Evolutionary conservation across 2,329 filamentous ascomycete species (phyloP), one percentile per base, ranked within the genome.

Genomic region (Daldinia sp.): DNA sequence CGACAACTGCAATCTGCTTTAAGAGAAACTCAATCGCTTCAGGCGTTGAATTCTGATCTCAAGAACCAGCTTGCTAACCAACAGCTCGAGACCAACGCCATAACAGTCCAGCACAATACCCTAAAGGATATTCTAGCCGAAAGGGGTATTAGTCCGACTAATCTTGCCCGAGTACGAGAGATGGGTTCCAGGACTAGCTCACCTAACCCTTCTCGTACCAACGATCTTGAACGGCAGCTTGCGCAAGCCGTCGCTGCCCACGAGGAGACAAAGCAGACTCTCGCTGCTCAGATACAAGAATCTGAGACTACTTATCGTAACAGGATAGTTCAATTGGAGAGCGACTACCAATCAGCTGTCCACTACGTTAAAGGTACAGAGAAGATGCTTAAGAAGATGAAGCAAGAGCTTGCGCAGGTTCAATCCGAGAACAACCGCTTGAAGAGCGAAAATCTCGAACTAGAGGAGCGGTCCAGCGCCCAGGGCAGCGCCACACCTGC

Each of bases 301-400:
- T 91, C 93, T n/a, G 95, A 97, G 78, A 87, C 89, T 62, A 88
- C 92, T 53, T 98, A 97, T 82, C 92, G 94, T 69, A 94, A 98
- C 79, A 98, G 98, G 80, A 86, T 99, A 59, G 89, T 93, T 66
- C 94, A 97, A 78, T 89, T 99, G 35, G 94, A 98, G 81, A 97
- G 94, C 78, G 96, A 99, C 79, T 98, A 99, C 79, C 94, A 98
- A 80, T 97, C 96, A 46, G 95, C 96, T 15, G 94, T 98, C 56
- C 96, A 98, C 80, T 99, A 99, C 77, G 93, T 99, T 73, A 97
- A 97, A 81, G 96, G 96, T 65, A 98, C 96, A 1, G 96, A 99
- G 81, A 98, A 98, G 87, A 98, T 99, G 94, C 88, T 99, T 55
- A 94, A 96, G 81, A 95, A 97, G 80, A 95, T 99, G 86, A 98